Conservation (phyloP, 2,329 filamentous ascomycete genomes). For the Lachnellula hyalina region DNA sequence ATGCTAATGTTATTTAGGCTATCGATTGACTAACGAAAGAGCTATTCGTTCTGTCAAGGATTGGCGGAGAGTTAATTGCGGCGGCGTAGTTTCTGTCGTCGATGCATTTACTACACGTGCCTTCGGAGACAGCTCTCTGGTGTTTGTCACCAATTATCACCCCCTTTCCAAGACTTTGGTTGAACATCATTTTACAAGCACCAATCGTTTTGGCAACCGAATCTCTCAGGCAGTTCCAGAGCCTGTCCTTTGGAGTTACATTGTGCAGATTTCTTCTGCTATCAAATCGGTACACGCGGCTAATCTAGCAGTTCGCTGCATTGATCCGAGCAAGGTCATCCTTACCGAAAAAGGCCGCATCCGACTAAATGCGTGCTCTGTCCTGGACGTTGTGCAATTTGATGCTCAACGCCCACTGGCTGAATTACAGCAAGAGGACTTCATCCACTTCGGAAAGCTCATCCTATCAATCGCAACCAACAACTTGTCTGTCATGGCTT, state of each 20-base stretch:
- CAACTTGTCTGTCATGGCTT: slow-evolving; percentile 45
- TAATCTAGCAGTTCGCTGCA: slow-evolving; percentile 77
- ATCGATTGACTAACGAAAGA: slow-evolving; percentile 81
- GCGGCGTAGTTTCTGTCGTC: slow-evolving; percentile 77
- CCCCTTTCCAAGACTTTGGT: slow-evolving; percentile 84
- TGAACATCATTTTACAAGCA: slow-evolving; percentile 64
- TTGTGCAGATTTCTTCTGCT: slow-evolving; percentile 85
- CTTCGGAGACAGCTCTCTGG: slow-evolving; percentile 90
- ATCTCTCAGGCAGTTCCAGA: slow-evolving; percentile 51
- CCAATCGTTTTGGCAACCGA: slow-evolving; percentile 34
- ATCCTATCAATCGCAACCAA: slow-evolving; percentile 78
- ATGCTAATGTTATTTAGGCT: slow-evolving; percentile 47
- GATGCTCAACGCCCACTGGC: slow-evolving; percentile 62
- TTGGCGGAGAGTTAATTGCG: slow-evolving; percentile 82
- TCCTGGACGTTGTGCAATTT: slow-evolving; percentile 83
- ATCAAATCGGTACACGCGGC: slow-evolving; percentile 78
- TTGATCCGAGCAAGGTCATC: slow-evolving; percentile 84
- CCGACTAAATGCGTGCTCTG: slow-evolving; percentile 78
- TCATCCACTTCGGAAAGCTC: slow-evolving; percentile 76
- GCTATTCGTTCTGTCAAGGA: slow-evolving; percentile 80
- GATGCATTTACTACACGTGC: slow-evolving; percentile 90
- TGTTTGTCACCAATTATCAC: slow-evolving; percentile 91
- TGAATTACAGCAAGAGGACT: slow-evolving; percentile 83
- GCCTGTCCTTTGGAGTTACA: slow-evolving; percentile 80
- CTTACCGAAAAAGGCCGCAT: slow-evolving; percentile 87